Conservation (phyloP, 495 filamentous ascomycete genomes). For the Annulohypoxylon nitens region DNA sequence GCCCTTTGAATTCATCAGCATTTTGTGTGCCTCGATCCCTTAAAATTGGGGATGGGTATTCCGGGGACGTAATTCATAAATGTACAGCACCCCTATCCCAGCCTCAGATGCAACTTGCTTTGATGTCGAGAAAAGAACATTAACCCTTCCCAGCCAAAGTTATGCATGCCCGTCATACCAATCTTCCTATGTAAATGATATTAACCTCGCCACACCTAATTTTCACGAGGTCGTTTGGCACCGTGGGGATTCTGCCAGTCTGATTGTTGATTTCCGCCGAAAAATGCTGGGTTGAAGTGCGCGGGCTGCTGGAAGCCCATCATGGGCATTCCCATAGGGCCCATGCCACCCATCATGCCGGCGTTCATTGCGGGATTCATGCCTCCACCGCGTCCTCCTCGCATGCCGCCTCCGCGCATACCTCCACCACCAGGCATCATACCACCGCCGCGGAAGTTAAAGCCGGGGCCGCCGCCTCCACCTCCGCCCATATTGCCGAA, state of each 20-base stretch:
- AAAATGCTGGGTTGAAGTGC: slow-evolving; percentile 87
- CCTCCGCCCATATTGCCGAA: slow-evolving; percentile 64
- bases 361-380: slow-evolving; percentile 65
- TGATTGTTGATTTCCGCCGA: slow-evolving; percentile 69
- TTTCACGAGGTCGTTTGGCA: slow-evolving; percentile 80
- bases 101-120: slow-evolving; percentile 9
- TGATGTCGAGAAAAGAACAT: slow-evolving; percentile 8
- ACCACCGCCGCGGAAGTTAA: slow-evolving; percentile 64
- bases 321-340: slow-evolving; percentile 72
- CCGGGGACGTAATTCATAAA: not conserved
- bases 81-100: not conserved
- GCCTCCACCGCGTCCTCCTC: slow-evolving; percentile 76
- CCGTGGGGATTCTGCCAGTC: slow-evolving; percentile 85
- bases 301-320: slow-evolving; percentile 76
- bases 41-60: not conserved
- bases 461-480: slow-evolving; percentile 70
- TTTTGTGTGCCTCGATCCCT: not conserved
- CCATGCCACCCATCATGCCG: slow-evolving; percentile 68
- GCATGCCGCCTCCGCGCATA: slow-evolving; percentile 81
- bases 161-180: slow-evolving; percentile 4
- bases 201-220: slow-evolving; percentile 54
- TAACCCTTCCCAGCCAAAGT: slow-evolving; percentile 1
- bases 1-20: slow-evolving; percentile 15
- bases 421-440: slow-evolving; percentile 73
- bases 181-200: not conserved